Evolutionary conservation across 129 eudicot species (phyloP).

Genomic region (Helichrysum umbraculigerum): DNA sequence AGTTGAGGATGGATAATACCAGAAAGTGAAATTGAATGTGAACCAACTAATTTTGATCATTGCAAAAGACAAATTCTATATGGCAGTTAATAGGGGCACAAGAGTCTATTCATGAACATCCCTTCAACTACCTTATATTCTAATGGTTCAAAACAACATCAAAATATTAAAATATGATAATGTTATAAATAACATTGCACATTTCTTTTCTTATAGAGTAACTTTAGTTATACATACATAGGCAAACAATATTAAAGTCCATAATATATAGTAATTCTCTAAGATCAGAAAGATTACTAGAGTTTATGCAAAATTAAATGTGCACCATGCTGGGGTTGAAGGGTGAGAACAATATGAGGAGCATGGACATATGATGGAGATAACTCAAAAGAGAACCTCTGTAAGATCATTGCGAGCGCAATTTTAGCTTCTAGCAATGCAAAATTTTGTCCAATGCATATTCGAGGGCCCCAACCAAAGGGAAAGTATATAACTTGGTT

Average conservation of each 20-base stretch:
- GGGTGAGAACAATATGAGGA: conserved; percentile 25
- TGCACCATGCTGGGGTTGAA: conserved; percentile 43
- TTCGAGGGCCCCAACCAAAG: conserved; percentile 44
- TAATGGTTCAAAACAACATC: not conserved
- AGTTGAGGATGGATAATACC: not conserved
- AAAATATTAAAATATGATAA: too few relatives aligned
- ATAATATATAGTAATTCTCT: too few relatives aligned
- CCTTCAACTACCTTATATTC: not conserved
- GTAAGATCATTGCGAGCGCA: conserved; percentile 40
- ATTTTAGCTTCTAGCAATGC: conserved; percentile 43
- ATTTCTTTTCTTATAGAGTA: not conserved
- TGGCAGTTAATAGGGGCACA: conserved; percentile 5
- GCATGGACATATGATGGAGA: conserved; percentile 46
- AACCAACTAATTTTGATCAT: conserved; percentile 16
- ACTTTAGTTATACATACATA: not conserved
- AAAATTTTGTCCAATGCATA: conserved; percentile 39
- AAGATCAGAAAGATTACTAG: conserved; percentile 1
- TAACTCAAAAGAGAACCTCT: conserved; percentile 33
- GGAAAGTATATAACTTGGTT: conserved; percentile 31
- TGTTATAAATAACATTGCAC: not conserved
- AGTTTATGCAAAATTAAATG: conserved; percentile 32
- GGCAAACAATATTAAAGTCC: not conserved
- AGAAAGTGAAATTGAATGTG: conserved; percentile 8
- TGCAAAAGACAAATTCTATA: not conserved
- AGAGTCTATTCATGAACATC: conserved; percentile 2